Base-by-base conservation (phyloP, 2,329 filamentous ascomycete species). In the Hymenoscyphus scutula region DNA sequence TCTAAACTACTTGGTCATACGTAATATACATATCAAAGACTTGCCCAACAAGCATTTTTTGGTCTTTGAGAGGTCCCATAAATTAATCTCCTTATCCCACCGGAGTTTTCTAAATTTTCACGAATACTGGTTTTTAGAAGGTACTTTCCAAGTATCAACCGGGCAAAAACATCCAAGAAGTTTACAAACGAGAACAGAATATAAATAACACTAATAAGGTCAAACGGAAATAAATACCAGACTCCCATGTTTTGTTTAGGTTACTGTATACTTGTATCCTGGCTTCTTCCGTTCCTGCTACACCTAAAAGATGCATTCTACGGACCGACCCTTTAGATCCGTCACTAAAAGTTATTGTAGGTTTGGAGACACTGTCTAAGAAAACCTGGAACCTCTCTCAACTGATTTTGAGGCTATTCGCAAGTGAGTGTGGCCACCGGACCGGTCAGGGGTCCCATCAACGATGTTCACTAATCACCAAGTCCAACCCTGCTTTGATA, bases 381-480 rank as follows among this genome's bases (percentile, higher is more conserved):
- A 37, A 11, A 23, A 11, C 25, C 25, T 13, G 45, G 45, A 23
- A 48, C 11, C 23, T 10, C 10, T 19, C 8, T 51, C 19, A 3
- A 25, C 45, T 51, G 25, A 19, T 51, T 25, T 13, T 51, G 45
- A 51, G 45, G 11, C 45, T 51, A 51, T 51, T 51, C 45, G 45
- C 10, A 23, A 51, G 19, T 51, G 25, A 13, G 45, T 25, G 45
- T 51, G 25, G 5, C 19, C 19, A 6, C 10, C n/a, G 7, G 41
- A 23, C 17, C 41, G 10, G 19, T 25, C 41, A 25, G 11, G 4
- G 8, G 45, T 51, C 41, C 11, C 19, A 51, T 51, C 45, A 48
- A 48, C 41, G n/a, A 48, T 23, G 41, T 48, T 48, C n/a, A 51
- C 45, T 51, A 51, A 51, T 51, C 45, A 51, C 45, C 17, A 13